A percentile compares a stretch with the other conserved stretches of the same genome.
phyloP scores from a whole-genome alignment of 441 rosid genomes.

The Corymbia citriodora region DNA sequence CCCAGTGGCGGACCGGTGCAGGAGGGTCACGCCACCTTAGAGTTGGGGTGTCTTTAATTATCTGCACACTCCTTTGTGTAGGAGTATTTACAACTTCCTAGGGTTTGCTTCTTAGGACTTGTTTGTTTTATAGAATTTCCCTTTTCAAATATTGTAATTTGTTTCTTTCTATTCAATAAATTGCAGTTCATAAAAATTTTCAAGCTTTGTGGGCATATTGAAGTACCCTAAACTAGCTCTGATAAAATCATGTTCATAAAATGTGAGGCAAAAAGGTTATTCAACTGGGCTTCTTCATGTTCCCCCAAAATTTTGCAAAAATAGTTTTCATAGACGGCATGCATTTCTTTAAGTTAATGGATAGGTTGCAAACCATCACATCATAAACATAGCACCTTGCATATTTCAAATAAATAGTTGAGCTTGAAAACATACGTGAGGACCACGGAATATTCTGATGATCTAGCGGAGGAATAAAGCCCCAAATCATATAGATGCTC shows the following conservation, averaged over 20 bases:
- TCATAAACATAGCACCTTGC: neutral
- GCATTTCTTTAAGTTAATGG: neutral
- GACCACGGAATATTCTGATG: neutral
- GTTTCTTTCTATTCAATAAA: neutral
- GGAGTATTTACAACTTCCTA: neutral
- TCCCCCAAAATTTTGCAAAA: neutral
- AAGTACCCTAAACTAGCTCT: neutral
- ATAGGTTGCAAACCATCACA: no score
- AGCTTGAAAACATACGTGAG: neutral
- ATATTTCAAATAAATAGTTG: neutral
- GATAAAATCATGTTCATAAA: neutral
- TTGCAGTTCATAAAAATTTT: neutral
- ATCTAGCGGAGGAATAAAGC: no score
- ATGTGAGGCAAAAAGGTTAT: neutral
- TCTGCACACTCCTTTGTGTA: neutral
- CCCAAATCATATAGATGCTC: neutral
- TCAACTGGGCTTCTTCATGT: neutral
- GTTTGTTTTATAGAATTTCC: neutral
- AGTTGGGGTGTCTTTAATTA: accelerated
- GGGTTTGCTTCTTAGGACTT: neutral
- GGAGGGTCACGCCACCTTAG: neutral
- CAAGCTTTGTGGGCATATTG: neutral
- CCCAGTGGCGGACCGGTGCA: no score
- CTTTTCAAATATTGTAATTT: neutral
- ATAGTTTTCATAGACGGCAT: no score